Conservation (phyloP, 345 rosid genomes). For the Lagerstroemia speciosa region DNA sequence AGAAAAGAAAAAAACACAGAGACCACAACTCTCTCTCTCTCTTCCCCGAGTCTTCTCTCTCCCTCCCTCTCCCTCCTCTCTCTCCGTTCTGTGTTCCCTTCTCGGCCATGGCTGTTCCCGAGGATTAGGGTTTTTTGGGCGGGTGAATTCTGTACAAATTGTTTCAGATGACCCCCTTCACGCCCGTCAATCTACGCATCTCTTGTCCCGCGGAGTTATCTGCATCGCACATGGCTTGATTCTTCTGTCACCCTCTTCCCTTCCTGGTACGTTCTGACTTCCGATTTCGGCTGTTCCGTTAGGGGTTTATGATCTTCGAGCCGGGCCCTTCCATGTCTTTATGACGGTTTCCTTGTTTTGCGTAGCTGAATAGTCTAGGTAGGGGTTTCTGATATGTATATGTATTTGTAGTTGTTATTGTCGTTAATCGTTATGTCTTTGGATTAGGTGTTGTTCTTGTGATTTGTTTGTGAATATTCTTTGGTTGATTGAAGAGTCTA, state of each 20-base stretch:
- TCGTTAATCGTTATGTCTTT: neutral
- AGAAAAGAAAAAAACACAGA: neutral
- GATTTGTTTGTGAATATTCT: neutral
- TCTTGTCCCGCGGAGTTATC: neutral
- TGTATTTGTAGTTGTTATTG: too few species aligned
- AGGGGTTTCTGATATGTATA: neutral
- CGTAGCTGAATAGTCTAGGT: neutral
- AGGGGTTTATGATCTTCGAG: neutral
- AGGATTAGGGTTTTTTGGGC: slow-evolving; percentile 9
- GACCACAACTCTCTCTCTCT: neutral
- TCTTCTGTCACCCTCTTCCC: neutral
- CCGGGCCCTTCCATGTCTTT: neutral
- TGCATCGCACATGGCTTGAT: slow-evolving; percentile 10
- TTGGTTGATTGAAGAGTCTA: neutral
- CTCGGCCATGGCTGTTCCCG: slow-evolving; percentile 7
- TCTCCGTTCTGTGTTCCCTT: neutral
- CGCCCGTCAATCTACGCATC: slow-evolving; percentile 1
- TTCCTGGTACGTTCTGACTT: neutral
- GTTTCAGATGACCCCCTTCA: neutral
- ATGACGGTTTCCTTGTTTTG: neutral
- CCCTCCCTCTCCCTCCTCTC: neutral
- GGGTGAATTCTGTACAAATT: slow-evolving; percentile 1
- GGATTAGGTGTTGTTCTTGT: neutral
- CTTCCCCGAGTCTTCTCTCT: neutral
- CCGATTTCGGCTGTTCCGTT: neutral